Evolutionary conservation across 1,284 basidiomycete genomes (phyloP), one percentile per base, ranked within the genome.

Genomic region (Blastosporella zonata): DNA sequence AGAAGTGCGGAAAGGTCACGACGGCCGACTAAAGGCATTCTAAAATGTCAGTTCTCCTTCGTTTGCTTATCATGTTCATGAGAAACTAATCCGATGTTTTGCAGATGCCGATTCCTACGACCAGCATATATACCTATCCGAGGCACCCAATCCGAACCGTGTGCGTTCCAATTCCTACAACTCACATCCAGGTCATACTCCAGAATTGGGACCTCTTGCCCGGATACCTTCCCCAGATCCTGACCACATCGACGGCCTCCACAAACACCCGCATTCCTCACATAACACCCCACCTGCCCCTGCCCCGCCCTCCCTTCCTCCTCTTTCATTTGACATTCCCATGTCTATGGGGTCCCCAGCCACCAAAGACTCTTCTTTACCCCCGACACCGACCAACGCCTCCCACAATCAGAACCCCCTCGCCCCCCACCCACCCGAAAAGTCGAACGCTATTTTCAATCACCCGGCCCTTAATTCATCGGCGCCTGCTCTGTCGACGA

Each of bases 401-500:
- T 58, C 39, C 45, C 55, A 28, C 53, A 59, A 29, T 58, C 60
- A 39, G 39, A 43, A 55, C 46, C 54, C 52, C 44, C 55, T 55
- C 12, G 53, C 57, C 13, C 53, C 61, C 6, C 58, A 57, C 45
- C 56, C 55, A 25, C 61, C 64, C 20, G 60, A 63, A 57, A 64
- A 64, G 53, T 56, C 59, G 13, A 61, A 47, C 46, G 37, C 62
- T 17, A 69, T 89, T 34, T 93, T 90, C 71, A 81, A 75, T 52
- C 81, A 91, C 59, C 81, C 90, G 12, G 89, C 84, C 53, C 77
- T 88, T 38, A 92, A 94, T 68, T 90, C 88, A 25, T 97, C 94
- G 13, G 93, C 93, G 1, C 93, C 95, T 0, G 83, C 88, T 10
- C 71, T 98, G 44, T 87, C 90, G 13, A 75, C 77, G 18, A 70